Percentiles rank a stretch among this genome's conserved stretches.
Conservation (phyloP, 495 filamentous ascomycete species). For the Coniosporium apollinis region DNA sequence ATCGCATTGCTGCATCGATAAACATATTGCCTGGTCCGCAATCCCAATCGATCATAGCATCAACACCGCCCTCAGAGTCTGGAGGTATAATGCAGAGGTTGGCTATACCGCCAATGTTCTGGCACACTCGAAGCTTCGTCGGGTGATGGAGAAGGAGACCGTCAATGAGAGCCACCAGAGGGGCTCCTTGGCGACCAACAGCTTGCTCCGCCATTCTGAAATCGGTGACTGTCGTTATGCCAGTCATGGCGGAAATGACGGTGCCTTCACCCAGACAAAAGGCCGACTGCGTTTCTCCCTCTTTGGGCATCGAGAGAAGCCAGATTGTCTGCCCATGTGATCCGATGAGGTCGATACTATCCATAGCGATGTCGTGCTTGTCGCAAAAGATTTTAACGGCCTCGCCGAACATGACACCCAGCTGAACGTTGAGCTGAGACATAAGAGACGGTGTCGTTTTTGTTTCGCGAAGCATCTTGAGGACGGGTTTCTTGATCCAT, state of each 20-base stretch:
- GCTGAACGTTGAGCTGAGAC: slow-evolving; percentile 10
- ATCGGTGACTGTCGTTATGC: slow-evolving; percentile 30
- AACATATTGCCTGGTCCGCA: slow-evolving; percentile 31
- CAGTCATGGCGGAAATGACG: slow-evolving; percentile 24
- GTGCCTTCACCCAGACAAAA: slow-evolving; percentile 31
- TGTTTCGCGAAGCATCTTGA: slow-evolving; percentile 10
- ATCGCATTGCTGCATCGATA: slow-evolving; percentile 29
- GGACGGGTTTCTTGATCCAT: slow-evolving; percentile 32
- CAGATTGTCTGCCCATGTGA: slow-evolving; percentile 45
- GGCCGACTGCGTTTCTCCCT: slow-evolving; percentile 31
- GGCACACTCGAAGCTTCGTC: slow-evolving; percentile 36
- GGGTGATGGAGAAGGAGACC: slow-evolving; percentile 36
- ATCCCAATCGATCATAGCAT: slow-evolving; percentile 36
- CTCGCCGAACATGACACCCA: slow-evolving; percentile 10
- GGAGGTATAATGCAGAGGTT: slow-evolving; percentile 45
- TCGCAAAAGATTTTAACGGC: slow-evolving; percentile 18
- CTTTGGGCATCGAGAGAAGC: slow-evolving; percentile 35
- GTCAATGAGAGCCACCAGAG: slow-evolving; percentile 30
- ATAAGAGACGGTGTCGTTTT: slow-evolving; percentile 9
- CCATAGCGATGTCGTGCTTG: slow-evolving; percentile 28
- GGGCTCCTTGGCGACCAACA: slow-evolving; percentile 30
- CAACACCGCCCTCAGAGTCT: slow-evolving; percentile 30
- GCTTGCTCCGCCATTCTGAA: slow-evolving; percentile 30
- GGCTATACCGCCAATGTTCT: slow-evolving; percentile 44
- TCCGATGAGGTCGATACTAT: slow-evolving; percentile 35